A percentile compares a stretch with the other conserved stretches of the same genome.
These are phyloP conservation scores for Hypoxylon sp. DNA, from an alignment of 2,329 filamentous ascomycete species.

Conservation along the genomic window DNA sequence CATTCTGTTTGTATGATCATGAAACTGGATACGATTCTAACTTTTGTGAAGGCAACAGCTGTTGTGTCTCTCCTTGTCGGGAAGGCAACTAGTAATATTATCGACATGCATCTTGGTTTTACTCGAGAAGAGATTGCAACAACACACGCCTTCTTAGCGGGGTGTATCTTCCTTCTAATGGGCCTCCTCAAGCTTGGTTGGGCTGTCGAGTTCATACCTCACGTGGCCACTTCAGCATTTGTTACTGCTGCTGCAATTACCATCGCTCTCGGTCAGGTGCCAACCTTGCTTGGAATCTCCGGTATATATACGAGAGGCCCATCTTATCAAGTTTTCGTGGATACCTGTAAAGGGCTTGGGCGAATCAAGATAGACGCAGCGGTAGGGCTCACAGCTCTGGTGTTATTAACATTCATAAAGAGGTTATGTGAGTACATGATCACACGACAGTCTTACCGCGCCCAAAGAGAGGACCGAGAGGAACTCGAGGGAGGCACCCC, in stretches of 20 bases:
- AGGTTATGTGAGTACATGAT: constrained; percentile 7
- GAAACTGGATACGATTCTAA: neutral
- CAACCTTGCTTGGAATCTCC: constrained; percentile 11
- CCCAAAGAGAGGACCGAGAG: neutral
- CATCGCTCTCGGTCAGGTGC: constrained; percentile 20
- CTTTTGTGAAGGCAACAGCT: constrained; percentile 17
- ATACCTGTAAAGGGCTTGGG: constrained; percentile 16
- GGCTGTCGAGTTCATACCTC: constrained; percentile 24
- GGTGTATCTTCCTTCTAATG: constrained; percentile 20
- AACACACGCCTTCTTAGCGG: constrained; percentile 23
- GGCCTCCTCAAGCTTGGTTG: constrained; percentile 20
- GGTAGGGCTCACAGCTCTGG: constrained; percentile 19
- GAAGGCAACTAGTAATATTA: constrained; percentile 5
- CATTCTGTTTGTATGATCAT: neutral
- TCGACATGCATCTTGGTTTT: constrained; percentile 4
- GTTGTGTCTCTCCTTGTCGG: constrained; percentile 27
- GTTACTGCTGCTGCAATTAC: constrained; percentile 28
- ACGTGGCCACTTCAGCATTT: constrained; percentile 21
- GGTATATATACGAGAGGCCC: constrained; percentile 11
- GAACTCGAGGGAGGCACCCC: neutral
- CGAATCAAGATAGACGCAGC: constrained; percentile 17
- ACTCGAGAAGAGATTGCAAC: constrained; percentile 16
- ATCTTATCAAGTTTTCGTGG: constrained; percentile 15
- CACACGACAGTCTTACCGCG: neutral
- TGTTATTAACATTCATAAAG: constrained; percentile 16